Percentiles rank a stretch among this genome's conserved stretches.
Evolutionary conservation across 2,329 filamentous ascomycete species (phyloP).

Genomic region (Colletotrichum higginsianum): DNA sequence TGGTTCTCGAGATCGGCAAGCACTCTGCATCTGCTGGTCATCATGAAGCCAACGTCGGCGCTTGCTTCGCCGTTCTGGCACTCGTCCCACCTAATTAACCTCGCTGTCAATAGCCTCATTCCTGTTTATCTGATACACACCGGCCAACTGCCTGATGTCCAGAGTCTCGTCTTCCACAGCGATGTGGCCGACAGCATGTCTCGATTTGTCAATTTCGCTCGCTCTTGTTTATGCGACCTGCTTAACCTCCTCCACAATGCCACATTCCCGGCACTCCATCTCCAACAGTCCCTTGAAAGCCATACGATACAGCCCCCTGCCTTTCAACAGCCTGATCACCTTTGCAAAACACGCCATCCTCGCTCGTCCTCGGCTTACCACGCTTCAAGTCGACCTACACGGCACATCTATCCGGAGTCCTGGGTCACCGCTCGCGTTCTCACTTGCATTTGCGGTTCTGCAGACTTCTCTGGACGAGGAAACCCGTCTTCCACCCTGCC

Average conservation of each 20-base stretch:
- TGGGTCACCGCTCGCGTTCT: neutral
- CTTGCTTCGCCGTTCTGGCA: constrained; percentile 16
- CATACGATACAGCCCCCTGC: constrained; percentile 21
- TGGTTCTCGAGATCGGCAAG: neutral
- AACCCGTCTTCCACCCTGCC: neutral
- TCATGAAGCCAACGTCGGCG: constrained; percentile 20
- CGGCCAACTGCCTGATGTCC: neutral
- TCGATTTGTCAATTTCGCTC: neutral
- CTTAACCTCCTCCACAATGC: neutral
- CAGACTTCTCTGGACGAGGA: neutral
- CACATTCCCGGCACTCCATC: constrained; percentile 6
- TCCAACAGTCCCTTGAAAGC: constrained; percentile 10
- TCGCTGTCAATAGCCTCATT: constrained; percentile 20
- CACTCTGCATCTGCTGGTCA: constrained; percentile 15
- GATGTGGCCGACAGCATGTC: neutral
- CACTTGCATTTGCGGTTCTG: neutral
- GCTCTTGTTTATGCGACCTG: neutral
- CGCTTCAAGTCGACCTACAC: constrained; percentile 24
- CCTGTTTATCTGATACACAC: constrained; percentile 23
- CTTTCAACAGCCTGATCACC: neutral
- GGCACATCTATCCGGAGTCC: constrained; percentile 23
- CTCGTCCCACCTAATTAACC: constrained; percentile 30
- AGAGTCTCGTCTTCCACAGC: neutral
- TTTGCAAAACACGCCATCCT: constrained; percentile 18
- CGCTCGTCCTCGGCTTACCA: constrained; percentile 1